phyloP scores from a whole-genome alignment of 176 grass and related monocot genomes.

The Oryza coarctata region DNA sequence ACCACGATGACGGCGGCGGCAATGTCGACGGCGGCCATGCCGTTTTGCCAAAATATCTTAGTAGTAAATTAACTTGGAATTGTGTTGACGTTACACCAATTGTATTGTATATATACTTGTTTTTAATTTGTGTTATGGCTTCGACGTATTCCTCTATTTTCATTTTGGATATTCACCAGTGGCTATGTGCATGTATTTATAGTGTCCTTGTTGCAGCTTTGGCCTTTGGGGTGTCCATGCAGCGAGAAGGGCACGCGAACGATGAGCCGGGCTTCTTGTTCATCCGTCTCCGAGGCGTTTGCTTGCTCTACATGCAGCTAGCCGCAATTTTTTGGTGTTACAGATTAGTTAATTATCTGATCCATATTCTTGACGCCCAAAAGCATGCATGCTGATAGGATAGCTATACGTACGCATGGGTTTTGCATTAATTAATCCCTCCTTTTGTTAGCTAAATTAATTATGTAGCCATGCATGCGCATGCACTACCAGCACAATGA shows the following conservation, averaged over 20 bases:
- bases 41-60: neutral
- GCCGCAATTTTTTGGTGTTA: neutral
- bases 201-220: neutral
- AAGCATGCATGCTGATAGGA: neutral
- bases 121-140: no score
- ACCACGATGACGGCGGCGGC: neutral
- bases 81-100: no score
- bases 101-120: no score
- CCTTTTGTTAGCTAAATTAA: neutral
- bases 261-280: slow-evolving; percentile 42
- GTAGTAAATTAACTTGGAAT: neutral
- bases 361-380: neutral
- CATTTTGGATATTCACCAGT: no score
- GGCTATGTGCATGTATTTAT: neutral
- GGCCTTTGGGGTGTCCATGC: neutral
- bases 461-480: neutral
- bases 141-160: no score
- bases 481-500: neutral
- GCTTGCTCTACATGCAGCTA: neutral
- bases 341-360: neutral
- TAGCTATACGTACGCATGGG: no score
- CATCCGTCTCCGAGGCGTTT: slow-evolving; percentile 26
- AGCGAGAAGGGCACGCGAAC: neutral
- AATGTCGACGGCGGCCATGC: neutral
- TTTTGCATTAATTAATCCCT: neutral